Conservation (phyloP, 1,284 basidiomycete species). For the Heliocybe sulcata region DNA sequence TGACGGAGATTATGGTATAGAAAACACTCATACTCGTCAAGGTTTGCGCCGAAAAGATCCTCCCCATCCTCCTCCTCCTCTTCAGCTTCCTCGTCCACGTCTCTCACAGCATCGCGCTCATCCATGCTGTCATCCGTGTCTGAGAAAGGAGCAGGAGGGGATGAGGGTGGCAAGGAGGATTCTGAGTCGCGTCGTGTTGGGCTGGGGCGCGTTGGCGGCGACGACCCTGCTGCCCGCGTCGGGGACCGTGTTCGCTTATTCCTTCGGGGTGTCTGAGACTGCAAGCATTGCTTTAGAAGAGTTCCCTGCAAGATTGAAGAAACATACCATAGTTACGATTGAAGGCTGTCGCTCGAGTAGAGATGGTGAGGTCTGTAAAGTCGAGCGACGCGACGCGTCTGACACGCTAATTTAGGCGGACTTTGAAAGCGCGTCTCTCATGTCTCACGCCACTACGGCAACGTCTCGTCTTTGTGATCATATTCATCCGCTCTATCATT, state of each 20-base stretch:
- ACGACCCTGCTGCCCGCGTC: conserved; percentile 46
- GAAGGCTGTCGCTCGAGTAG: not conserved
- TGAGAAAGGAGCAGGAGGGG: conserved; percentile 77
- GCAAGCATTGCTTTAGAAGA: not conserved
- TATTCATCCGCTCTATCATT: too few species aligned
- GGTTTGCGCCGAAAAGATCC: conserved; percentile 84
- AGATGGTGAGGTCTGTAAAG: conserved; percentile 5
- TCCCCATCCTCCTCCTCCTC: conserved; percentile 85
- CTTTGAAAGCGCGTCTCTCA: conserved; percentile 24
- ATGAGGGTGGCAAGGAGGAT: conserved; percentile 76
- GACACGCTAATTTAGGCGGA: conserved; percentile 18
- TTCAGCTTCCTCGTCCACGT: conserved; percentile 62
- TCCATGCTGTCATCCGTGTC: conserved; percentile 82
- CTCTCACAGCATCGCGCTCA: conserved; percentile 68
- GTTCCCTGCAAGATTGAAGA: not conserved
- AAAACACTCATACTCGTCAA: conserved; percentile 57
- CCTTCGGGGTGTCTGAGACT: conserved; percentile 20
- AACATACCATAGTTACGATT: conserved; percentile 1
- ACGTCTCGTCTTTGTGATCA: not conserved
- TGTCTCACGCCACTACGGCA: not conserved
- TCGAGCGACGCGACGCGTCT: conserved; percentile 20
- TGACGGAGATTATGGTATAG: conserved; percentile 5
- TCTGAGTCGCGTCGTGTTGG: conserved; percentile 48
- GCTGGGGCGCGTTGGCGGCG: conserved; percentile 38
- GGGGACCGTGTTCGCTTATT: conserved; percentile 59